These are phyloP conservation scores for Fagopyrum homotropicum DNA, from an alignment of 148 eudicot species.

Conservation along the genomic window DNA sequence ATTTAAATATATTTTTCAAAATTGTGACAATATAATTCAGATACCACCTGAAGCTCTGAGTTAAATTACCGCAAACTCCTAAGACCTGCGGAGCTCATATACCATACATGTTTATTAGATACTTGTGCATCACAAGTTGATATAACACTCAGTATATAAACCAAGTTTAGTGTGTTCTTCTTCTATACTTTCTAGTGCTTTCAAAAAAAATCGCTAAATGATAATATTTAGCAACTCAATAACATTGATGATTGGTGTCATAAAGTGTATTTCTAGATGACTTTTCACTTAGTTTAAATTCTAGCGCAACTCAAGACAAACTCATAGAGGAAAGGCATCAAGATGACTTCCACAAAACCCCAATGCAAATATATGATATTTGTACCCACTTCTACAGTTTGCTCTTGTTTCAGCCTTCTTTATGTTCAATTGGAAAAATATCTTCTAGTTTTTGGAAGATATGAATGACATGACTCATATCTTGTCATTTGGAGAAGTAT, in stretches of 20 bases:
- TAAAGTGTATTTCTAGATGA: neutral
- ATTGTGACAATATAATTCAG: conserved; percentile 1
- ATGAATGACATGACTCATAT: too few species aligned
- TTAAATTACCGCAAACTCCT: neutral
- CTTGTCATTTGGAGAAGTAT: too few species aligned
- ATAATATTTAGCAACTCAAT: neutral
- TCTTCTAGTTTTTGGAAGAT: too few species aligned
- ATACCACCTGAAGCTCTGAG: neutral
- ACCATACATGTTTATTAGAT: neutral
- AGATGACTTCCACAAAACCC: neutral
- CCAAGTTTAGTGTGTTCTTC: neutral
- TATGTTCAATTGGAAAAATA: too few species aligned
- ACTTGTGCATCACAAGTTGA: neutral
- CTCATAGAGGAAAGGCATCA: neutral
- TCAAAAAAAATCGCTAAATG: neutral
- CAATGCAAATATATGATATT: neutral
- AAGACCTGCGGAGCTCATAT: neutral
- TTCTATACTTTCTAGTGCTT: neutral
- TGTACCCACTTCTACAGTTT: too few species aligned
- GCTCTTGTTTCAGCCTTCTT: too few species aligned
- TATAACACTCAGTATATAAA: neutral
- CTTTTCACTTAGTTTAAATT: neutral
- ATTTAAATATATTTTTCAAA: neutral
- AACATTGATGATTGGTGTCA: neutral
- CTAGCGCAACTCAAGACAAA: neutral